Evolutionary conservation across 208 protist genomes (phyloP).

Genomic region (Leptomonas pyrrhocoris): DNA sequence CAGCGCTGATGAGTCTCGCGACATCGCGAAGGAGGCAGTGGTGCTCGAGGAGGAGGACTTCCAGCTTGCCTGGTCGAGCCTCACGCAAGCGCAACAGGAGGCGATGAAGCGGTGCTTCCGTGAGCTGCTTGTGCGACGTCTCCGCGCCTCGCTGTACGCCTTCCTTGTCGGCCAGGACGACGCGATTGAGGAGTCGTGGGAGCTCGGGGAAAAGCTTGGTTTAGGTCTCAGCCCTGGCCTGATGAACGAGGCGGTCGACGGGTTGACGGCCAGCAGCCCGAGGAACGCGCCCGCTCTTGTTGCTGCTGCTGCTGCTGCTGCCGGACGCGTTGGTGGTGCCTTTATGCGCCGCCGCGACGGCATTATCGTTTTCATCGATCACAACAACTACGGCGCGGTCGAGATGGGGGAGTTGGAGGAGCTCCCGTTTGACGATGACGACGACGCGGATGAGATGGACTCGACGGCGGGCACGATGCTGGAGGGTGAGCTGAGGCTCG

Average conservation of each 20-base stretch:
- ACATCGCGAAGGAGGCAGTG: background rate
- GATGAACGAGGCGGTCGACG: background rate
- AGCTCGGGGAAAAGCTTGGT: conserved; percentile 17
- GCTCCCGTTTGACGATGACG: conserved; percentile 10
- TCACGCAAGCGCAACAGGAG: conserved; percentile 17
- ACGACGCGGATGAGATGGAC: conserved; percentile 1
- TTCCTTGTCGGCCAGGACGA: conserved; percentile 12
- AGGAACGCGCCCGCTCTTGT: no score
- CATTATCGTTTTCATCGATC: conserved; percentile 20
- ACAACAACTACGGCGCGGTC: background rate
- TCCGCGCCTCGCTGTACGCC: conserved; percentile 31
- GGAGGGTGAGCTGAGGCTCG: background rate
- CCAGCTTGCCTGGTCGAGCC: conserved; percentile 20
- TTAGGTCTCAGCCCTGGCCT: background rate
- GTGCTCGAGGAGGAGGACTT: conserved; percentile 20
- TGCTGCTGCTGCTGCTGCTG: no score
- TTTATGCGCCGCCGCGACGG: conserved; percentile 30
- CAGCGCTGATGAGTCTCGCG: background rate
- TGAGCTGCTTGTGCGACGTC: conserved; percentile 26
- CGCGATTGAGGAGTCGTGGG: conserved; percentile 16
- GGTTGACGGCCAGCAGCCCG: background rate
- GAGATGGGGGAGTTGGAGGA: background rate
- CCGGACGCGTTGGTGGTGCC: background rate
- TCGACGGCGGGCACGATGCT: background rate
- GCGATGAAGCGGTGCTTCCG: conserved; percentile 27